These are phyloP conservation scores for Cladosporium sp. DNA, from an alignment of 2,329 filamentous ascomycete genomes.

Conservation along the genomic window DNA sequence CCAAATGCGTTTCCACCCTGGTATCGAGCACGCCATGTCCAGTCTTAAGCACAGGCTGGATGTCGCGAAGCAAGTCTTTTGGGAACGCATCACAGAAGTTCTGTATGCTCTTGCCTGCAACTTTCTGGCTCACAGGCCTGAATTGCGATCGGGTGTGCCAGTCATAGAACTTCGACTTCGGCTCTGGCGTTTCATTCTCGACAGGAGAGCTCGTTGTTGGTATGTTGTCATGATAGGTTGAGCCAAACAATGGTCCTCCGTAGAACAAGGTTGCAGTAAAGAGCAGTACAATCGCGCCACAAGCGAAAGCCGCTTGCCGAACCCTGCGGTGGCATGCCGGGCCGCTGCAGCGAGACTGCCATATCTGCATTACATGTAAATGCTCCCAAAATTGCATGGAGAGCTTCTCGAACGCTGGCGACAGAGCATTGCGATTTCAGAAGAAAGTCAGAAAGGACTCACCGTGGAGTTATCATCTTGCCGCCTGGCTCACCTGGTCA, in stretches of 20 bases:
- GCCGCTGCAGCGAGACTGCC: neutral
- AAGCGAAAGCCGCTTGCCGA: neutral
- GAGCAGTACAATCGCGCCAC: neutral
- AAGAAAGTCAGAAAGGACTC: too few species aligned
- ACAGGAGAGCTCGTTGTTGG: neutral
- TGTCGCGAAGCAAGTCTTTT: slow-evolving; percentile 35
- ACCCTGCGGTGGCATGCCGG: neutral
- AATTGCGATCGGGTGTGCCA: slow-evolving; percentile 21
- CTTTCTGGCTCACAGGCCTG: slow-evolving; percentile 13
- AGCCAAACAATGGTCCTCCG: neutral
- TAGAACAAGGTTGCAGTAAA: neutral
- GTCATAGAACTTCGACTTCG: slow-evolving; percentile 15
- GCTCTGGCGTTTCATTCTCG: neutral
- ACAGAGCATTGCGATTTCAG: too few species aligned
- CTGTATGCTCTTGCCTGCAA: slow-evolving; percentile 10
- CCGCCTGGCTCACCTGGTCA: too few species aligned
- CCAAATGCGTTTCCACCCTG: slow-evolving; percentile 43
- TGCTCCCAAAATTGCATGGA: too few species aligned
- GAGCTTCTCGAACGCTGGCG: too few species aligned
- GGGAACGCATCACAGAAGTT: slow-evolving; percentile 41
- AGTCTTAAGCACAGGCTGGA: slow-evolving; percentile 49
- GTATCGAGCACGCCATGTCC: slow-evolving; percentile 34
- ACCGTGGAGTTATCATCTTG: too few species aligned
- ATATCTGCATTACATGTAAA: too few species aligned
- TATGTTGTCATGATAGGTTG: neutral